Base-by-base conservation (phyloP, 2,329 filamentous ascomycete genomes). In the Ophiostoma quercus region DNA sequence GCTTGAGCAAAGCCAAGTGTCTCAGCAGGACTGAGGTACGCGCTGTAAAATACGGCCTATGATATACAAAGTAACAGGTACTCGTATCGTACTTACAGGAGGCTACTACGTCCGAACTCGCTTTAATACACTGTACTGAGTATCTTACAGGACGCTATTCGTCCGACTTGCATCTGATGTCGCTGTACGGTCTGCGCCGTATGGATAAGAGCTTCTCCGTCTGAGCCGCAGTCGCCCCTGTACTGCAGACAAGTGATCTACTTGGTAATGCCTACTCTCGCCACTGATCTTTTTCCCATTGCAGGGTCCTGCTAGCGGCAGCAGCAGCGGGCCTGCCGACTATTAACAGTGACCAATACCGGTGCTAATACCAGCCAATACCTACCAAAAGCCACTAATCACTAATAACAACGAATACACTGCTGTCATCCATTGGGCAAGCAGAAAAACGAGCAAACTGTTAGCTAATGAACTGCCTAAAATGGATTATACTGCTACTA, bases 391-490 rank as follows among this genome's bases (percentile, higher is more conserved):
- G 25, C 54, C 32, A 57, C n/a, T 16, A 47, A 47, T 19, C 16
- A 19, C 41, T 47, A 47, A 47, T 47, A n/a, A 47, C 43, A 47
- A 47, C 16, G 16, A 47, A 47, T 47, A 47, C 14, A 47, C 43
- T 47, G 32, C 57, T 41, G 34, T 41, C 8, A 39, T 43, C 9
- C 34, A 5, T 3, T 37, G n/a, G 8, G 6, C 34, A 66, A 43
- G 63, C 34, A 39, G 19, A 25, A 22, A 41, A 43, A 25, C 12
- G 29, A 66, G 39, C 65, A 47, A 66, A 47, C 65, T 32, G 9
- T 66, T 66, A 47, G 65, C 65, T 66, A 66, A 66, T 66, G 39
- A n/a, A 47, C 65, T 66, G 65, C 65, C 65, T 66, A 47, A 29
- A 32, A 14, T 41, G 34, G 34, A 19, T 16, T 43, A 37, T 63